Conservation (phyloP, 768 basidiomycete species). For the Gloeophyllum trabeum region DNA sequence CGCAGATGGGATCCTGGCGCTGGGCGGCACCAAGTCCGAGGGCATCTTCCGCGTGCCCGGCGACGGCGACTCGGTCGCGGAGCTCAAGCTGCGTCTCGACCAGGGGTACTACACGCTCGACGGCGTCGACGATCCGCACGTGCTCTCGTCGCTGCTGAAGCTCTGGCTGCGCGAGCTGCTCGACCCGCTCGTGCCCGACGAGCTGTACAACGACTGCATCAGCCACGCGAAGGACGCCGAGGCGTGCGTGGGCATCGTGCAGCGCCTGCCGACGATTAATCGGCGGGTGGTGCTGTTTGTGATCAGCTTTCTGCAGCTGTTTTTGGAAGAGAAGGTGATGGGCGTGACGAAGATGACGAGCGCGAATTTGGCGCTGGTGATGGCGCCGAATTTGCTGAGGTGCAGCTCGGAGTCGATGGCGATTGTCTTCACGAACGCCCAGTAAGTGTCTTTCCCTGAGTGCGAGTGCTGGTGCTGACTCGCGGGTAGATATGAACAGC, state of each 20-base stretch:
- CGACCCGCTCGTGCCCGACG: constrained; percentile 85
- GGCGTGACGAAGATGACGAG: constrained; percentile 81
- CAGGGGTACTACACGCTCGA: constrained; percentile 86
- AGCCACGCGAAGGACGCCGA: constrained; percentile 52
- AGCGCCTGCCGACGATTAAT: constrained; percentile 75
- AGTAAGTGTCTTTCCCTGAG: constrained; percentile 40
- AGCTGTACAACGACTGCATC: constrained; percentile 88
- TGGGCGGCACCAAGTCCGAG: constrained; percentile 76
- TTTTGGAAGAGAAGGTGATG: constrained; percentile 69
- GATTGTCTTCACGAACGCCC: constrained; percentile 84
- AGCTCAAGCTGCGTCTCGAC: constrained; percentile 84
- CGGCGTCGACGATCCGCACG: constrained; percentile 82
- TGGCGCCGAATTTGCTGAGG: constrained; percentile 84
- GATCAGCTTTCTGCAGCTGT: constrained; percentile 84
- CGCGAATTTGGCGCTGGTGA: constrained; percentile 78
- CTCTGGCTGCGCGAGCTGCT: constrained; percentile 88
- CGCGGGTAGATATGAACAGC: constrained; percentile 63
- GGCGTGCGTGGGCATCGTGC: constrained; percentile 64
- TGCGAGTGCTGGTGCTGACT: constrained; percentile 2
- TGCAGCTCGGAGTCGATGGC: constrained; percentile 84
- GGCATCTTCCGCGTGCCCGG: constrained; percentile 93
- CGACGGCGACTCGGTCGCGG: constrained; percentile 79
- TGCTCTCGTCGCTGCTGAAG: constrained; percentile 84
- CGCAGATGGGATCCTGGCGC: constrained; percentile 80
- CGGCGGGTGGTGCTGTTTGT: constrained; percentile 80